These are phyloP conservation scores for Suhomyces chickasaworum DNA, from an alignment of 1,139 yeast species.

Conservation along the genomic window DNA sequence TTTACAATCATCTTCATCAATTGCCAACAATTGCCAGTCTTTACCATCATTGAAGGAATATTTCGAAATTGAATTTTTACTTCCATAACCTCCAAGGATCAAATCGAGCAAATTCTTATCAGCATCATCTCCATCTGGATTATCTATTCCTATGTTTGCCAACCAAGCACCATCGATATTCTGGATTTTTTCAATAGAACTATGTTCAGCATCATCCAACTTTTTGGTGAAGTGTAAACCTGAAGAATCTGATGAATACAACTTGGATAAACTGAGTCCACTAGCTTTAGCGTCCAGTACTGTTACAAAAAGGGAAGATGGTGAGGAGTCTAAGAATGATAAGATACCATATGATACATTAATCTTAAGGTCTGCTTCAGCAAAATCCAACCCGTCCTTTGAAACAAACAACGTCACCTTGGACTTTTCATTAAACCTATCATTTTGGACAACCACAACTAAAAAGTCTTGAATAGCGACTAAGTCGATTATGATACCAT, in stretches of 20 bases:
- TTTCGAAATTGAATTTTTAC: constrained; percentile 24
- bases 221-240: constrained; percentile 58
- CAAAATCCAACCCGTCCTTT: constrained; percentile 56
- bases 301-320: constrained; percentile 56
- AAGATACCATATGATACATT: constrained; percentile 48
- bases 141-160: constrained; percentile 39
- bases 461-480: constrained; percentile 54
- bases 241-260: constrained; percentile 63
- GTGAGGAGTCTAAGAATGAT: constrained; percentile 57
- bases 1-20: constrained; percentile 50
- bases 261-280: constrained; percentile 32
- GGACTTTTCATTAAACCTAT: constrained; percentile 45
- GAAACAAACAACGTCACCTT: constrained; percentile 56
- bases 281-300: constrained; percentile 39
- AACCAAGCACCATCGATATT: constrained; percentile 75
- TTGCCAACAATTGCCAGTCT: constrained; percentile 57
- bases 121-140: constrained; percentile 18
- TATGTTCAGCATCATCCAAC: constrained; percentile 46
- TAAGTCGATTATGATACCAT: constrained; percentile 49
- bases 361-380: constrained; percentile 52
- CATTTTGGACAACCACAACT: constrained; percentile 53
- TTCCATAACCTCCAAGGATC: constrained; percentile 29
- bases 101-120: constrained; percentile 29
- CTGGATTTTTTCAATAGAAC: constrained; percentile 53
- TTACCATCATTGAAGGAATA: constrained; percentile 68